Conservation (phyloP, 2,329 filamentous ascomycete species). For the Atkinsonella texensis region DNA sequence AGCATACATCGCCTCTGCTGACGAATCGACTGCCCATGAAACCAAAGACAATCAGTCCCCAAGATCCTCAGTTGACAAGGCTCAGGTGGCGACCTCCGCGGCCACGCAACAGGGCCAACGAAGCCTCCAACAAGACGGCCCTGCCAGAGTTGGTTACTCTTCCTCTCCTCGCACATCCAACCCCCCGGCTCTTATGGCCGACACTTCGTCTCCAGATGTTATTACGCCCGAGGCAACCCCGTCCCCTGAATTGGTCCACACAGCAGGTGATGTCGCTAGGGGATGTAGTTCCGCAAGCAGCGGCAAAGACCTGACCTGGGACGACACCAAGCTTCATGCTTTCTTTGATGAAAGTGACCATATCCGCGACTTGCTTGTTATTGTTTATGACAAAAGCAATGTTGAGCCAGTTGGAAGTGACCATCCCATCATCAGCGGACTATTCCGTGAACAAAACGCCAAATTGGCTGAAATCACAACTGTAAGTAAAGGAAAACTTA, state of each 20-base stretch:
- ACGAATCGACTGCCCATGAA: neutral
- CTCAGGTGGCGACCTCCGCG: slow-evolving; percentile 6
- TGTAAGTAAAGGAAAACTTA: slow-evolving; percentile 28
- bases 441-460: slow-evolving; percentile 82
- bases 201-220: slow-evolving; percentile 60
- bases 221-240: slow-evolving; percentile 52
- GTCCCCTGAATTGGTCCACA: slow-evolving; percentile 47
- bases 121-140: slow-evolving; percentile 12
- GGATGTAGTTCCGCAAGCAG: slow-evolving; percentile 24
- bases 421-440: slow-evolving; percentile 66
- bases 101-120: slow-evolving; percentile 10
- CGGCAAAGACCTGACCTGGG: slow-evolving; percentile 52
- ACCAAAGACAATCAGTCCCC: neutral
- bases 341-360: slow-evolving; percentile 88
- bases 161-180: slow-evolving; percentile 29
- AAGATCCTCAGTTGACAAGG: neutral
- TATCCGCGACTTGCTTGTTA: slow-evolving; percentile 77
- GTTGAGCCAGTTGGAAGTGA: slow-evolving; percentile 69
- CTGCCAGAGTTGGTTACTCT: neutral
- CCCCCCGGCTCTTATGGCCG: slow-evolving; percentile 55
- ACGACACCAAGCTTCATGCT: slow-evolving; percentile 69
- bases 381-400: slow-evolving; percentile 86
- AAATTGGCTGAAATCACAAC: slow-evolving; percentile 77
- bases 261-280: slow-evolving; percentile 27
- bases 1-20: neutral